A percentile compares a stretch with the other conserved stretches of the same genome.
Conservation (phyloP, 305 asterid species). For the Solanum hybrid region DNA sequence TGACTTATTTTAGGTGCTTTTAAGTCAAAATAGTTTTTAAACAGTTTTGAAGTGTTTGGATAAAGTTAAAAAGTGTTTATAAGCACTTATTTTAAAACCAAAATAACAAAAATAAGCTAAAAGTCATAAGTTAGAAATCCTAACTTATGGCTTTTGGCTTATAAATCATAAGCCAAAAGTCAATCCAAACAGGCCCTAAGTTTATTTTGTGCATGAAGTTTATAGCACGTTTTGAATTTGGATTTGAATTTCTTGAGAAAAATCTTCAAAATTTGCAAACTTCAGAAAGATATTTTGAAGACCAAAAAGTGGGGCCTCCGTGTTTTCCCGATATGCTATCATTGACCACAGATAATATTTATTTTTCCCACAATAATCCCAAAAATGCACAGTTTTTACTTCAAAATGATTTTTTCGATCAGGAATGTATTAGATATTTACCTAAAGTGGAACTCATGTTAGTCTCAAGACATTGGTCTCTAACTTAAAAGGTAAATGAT, state of each 20-base stretch:
- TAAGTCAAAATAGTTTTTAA: too few species aligned
- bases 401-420: not conserved
- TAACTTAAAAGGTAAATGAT: not conserved
- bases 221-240: not conserved
- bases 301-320: not conserved
- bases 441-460: not conserved
- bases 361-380: not conserved
- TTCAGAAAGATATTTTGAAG: not conserved
- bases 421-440: not conserved
- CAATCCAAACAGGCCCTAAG: not conserved
- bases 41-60: too few species aligned
- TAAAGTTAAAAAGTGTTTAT: too few species aligned
- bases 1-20: too few species aligned
- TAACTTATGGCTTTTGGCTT: too few species aligned
- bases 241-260: not conserved
- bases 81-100: too few species aligned
- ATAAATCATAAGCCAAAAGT: too few species aligned
- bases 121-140: too few species aligned
- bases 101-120: too few species aligned
- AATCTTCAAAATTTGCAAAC: not conserved
- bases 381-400: not conserved
- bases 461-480: not conserved
- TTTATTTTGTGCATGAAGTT: not conserved
- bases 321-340: not conserved
- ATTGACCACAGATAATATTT: not conserved